These are phyloP conservation scores for Colletotrichum echinochloae DNA, from an alignment of 2,329 filamentous ascomycete genomes.

Conservation along the genomic window DNA sequence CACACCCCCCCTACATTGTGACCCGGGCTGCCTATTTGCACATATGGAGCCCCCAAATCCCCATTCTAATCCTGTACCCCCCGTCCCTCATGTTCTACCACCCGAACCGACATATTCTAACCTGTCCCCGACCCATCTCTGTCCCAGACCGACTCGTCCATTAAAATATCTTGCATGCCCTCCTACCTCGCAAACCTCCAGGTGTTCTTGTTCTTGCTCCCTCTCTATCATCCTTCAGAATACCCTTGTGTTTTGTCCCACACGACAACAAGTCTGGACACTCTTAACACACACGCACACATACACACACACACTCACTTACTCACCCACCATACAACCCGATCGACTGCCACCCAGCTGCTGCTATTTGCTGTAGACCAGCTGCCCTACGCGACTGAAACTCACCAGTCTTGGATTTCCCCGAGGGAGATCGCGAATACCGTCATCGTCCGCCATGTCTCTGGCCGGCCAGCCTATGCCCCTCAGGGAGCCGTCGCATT, in stretches of 20 bases:
- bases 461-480: constrained; percentile 40
- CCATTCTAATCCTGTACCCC: constrained; percentile 14
- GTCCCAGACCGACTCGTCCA: constrained; percentile 36
- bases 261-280: constrained; percentile 26
- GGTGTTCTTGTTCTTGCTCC: background rate
- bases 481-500: constrained; percentile 40
- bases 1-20: background rate
- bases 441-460: constrained; percentile 40
- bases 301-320: background rate
- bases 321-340: constrained; percentile 2
- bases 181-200: constrained; percentile 7
- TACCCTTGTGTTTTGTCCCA: background rate
- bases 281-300: constrained; percentile 16
- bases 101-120: constrained; percentile 21
- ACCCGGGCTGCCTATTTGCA: constrained; percentile 31
- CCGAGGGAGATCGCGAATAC: constrained; percentile 32
- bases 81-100: constrained; percentile 28
- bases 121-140: constrained; percentile 13
- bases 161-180: constrained; percentile 39
- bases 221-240: constrained; percentile 5
- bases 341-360: constrained; percentile 5
- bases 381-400: constrained; percentile 34
- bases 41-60: constrained; percentile 33
- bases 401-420: constrained; percentile 36
- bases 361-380: constrained; percentile 33